These are phyloP conservation scores for Pestalotiopsis sp. DNA, from an alignment of 2,329 filamentous ascomycete species.

Conservation along the genomic window DNA sequence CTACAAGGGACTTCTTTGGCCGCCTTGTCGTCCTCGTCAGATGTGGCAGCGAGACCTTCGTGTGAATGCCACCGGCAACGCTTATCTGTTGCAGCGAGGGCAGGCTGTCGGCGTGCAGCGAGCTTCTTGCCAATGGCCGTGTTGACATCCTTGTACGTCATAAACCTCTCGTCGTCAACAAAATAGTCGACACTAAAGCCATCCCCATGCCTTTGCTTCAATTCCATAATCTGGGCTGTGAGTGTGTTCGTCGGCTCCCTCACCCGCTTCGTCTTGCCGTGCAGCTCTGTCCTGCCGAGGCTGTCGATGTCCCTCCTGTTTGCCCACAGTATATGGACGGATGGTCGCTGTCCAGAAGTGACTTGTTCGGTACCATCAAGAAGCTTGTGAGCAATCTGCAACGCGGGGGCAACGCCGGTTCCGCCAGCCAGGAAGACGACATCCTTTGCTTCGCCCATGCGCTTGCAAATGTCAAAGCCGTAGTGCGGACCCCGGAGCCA, in stretches of 20 bases:
- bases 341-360: slow-evolving; percentile 32
- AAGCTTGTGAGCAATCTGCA: slow-evolving; percentile 75
- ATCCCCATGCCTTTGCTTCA: slow-evolving; percentile 60
- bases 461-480: slow-evolving; percentile 58
- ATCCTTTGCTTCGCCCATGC: slow-evolving; percentile 41
- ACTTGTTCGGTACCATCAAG: slow-evolving; percentile 38
- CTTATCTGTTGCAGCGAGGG: slow-evolving; percentile 10
- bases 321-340: slow-evolving; percentile 81
- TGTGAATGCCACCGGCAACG: slow-evolving; percentile 31
- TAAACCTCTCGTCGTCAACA: slow-evolving; percentile 78
- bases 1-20: slow-evolving; percentile 19
- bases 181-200: slow-evolving; percentile 72
- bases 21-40: slow-evolving; percentile 28
- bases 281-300: slow-evolving; percentile 58
- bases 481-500: slow-evolving; percentile 79
- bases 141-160: slow-evolving; percentile 56
- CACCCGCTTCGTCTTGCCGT: slow-evolving; percentile 20
- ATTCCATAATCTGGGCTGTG: slow-evolving; percentile 56
- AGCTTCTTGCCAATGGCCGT: slow-evolving; percentile 29
- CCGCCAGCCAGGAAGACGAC: slow-evolving; percentile 89
- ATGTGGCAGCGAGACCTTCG: slow-evolving; percentile 20
- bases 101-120: not conserved
- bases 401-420: slow-evolving; percentile 86
- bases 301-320: slow-evolving; percentile 70
- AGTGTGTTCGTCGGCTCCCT: slow-evolving; percentile 17